Conservation (phyloP, 148 eudicot genomes). For the Camellia granthamiana region DNA sequence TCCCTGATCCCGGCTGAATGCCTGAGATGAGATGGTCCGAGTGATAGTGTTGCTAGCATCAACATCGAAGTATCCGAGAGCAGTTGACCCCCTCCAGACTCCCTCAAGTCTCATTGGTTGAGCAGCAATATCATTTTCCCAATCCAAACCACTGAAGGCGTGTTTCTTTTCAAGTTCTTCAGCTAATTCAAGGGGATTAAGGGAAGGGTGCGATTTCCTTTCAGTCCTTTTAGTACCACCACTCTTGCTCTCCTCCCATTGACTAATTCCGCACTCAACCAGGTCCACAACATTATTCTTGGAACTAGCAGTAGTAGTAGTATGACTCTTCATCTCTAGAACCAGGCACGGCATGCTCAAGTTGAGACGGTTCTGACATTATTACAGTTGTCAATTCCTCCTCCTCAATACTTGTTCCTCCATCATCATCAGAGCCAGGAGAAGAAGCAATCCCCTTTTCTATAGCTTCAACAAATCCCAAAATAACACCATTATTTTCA, state of each 20-base stretch:
- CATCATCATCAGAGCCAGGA: slow-evolving; percentile 13
- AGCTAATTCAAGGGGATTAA: slow-evolving; percentile 67
- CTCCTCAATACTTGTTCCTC: slow-evolving; percentile 4
- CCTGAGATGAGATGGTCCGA: slow-evolving; percentile 57
- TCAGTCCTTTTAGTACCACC: slow-evolving; percentile 31
- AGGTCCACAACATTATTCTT: slow-evolving; percentile 35
- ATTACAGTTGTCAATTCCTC: slow-evolving; percentile 20
- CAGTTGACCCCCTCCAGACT: slow-evolving; percentile 63
- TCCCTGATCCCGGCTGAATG: slow-evolving; percentile 76
- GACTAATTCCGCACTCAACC: slow-evolving; percentile 36
- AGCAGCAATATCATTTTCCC: slow-evolving; percentile 82
- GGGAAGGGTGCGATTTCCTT: slow-evolving; percentile 32
- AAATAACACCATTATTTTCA: slow-evolving; percentile 22
- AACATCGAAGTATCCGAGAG: slow-evolving; percentile 74
- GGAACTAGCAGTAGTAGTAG: slow-evolving; percentile 24
- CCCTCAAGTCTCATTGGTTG: slow-evolving; percentile 99
- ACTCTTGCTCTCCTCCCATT: slow-evolving; percentile 44
- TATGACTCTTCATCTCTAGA: slow-evolving; percentile 20
- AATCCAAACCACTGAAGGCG: slow-evolving; percentile 69
- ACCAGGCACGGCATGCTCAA: slow-evolving; percentile 15
- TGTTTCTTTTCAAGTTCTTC: slow-evolving; percentile 85
- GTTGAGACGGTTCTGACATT: slow-evolving; percentile 21
- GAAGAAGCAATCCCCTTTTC: slow-evolving; percentile 10
- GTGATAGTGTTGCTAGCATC: slow-evolving; percentile 60
- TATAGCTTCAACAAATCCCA: slow-evolving; percentile 1